Percentiles rank a stretch among this genome's conserved stretches.
These are phyloP conservation scores for Aspergillus versicolor DNA, from an alignment of 2,329 filamentous ascomycete species.

Conservation along the genomic window DNA sequence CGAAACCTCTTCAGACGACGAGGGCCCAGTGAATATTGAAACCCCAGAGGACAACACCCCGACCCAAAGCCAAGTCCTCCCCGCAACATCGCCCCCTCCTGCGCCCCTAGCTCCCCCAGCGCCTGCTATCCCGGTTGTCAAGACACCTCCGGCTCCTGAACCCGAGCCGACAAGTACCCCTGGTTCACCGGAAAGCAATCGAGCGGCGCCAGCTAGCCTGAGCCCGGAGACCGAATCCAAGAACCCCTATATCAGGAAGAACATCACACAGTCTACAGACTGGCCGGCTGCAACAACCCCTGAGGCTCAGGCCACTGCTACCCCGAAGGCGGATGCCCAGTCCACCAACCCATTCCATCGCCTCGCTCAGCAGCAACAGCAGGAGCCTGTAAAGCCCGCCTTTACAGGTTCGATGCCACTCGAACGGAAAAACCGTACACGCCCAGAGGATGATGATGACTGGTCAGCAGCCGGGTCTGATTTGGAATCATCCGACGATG, in stretches of 20 bases:
- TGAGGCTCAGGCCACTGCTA: constrained; percentile 39
- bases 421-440: constrained; percentile 52
- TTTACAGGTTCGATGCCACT: constrained; percentile 51
- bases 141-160: constrained; percentile 23
- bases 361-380: constrained; percentile 69
- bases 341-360: constrained; percentile 98
- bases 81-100: constrained; percentile 31
- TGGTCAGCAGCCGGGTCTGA: constrained; percentile 81
- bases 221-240: constrained; percentile 73
- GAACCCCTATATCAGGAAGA: constrained; percentile 92
- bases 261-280: constrained; percentile 70
- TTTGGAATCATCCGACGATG: constrained; percentile 68
- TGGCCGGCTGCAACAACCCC: constrained; percentile 48
- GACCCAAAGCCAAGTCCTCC: constrained; percentile 56
- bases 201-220: constrained; percentile 54
- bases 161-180: constrained; percentile 53
- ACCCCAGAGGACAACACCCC: constrained; percentile 62
- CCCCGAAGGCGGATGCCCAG: constrained; percentile 50
- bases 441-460: constrained; percentile 67
- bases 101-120: constrained; percentile 21
- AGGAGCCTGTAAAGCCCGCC: constrained; percentile 51
- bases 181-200: constrained; percentile 51
- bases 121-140: constrained; percentile 12
- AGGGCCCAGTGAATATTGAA: constrained; percentile 69
- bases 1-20: constrained; percentile 78